Evolutionary conservation across 345 rosid species (phyloP), one percentile per base, ranked within the genome.

Genomic region (Eucalyptus erythrocorys): DNA sequence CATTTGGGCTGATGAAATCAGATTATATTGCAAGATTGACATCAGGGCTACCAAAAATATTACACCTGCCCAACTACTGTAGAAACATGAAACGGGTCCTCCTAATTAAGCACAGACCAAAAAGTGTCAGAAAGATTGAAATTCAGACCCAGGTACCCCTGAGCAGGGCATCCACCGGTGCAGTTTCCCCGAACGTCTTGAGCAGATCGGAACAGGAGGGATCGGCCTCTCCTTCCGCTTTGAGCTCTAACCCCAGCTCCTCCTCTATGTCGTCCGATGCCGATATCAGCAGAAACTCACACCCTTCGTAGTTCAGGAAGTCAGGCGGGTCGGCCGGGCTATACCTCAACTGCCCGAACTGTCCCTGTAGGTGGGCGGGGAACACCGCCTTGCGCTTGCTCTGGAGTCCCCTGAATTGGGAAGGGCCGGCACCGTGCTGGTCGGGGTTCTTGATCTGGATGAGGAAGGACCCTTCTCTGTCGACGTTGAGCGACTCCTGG

Each of bases 391-490:
- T 95, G 30, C 95, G 92, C 91, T 95, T 97, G 89, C 89, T 95
- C 80, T 94, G 91, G 3, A 94, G 91, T 64, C 98, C 96, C 71
- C 92, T 89, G 87, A 93, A 94, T n/a, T 88, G 87, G 24, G 93
- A 89, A 50, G 87, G 43, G 71, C 43, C 48, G 14, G 55, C 87
- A 21, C 91, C 90, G 7, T 87, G 89, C 40, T 91, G 94, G 68
- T 92, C 94, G 0, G 98, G 97, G 87, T 95, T 97, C 91, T 94
- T 94, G 34, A 95, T 94, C 87, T 95, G 97, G 66, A 97, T 94
- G 85, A 94, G 80, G 90, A 93, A 96, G 3, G 98, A 95, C 32
- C 94, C 98, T 91, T 97, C 94, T 0, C 91, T 94, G n/a, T 93
- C 93, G 22, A 96, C 89, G 93, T 96, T 92, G 64, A 97, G 87